Base-by-base conservation (phyloP, 805 yeast genomes). In the Barnettozyma siamensis region DNA sequence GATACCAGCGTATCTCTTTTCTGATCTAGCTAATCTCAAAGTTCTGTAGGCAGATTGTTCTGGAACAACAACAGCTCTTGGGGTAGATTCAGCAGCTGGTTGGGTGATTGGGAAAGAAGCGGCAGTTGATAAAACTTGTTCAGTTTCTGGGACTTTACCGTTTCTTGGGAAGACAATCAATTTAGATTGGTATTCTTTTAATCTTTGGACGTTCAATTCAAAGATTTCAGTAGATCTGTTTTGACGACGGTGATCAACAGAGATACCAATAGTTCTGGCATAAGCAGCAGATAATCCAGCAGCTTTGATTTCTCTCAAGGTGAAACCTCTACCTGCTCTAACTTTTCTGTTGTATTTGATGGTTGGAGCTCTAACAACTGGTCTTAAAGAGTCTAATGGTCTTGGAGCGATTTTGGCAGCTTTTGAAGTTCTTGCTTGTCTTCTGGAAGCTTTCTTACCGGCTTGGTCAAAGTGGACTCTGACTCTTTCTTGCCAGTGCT, bases 401-500 rank as follows among this genome's bases (percentile, higher is more conserved):
- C 86, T 89, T 76, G 99, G 99, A 65, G 99, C 98, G 62, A 83
- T 73, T 69, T 76, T 76, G 63, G 96, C 96, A 63, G 96, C 95
- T 79, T 85, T 89, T 63, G 83, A 64, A 68, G 86, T 83, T 77
- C 99, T 88, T 59, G 96, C 84, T 59, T 75, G 77, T 78, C 99
- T 85, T 83, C 99, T 88, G 57, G 95, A 82, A 66, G 76, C 88
- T 83, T 93, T 93, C 83, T 91, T 88, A 73, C 99, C 99, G 68
- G 99, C 96, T 81, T 93, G 99, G 91, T 93, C 97, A 70, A 93
- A 85, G 88, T 94, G 99, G 66, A 88, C 96, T 73, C 80, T 87
- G 81, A 93, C 99, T 70, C 98, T 87, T 76, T 88, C 95, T 79
- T 93, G 98, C 99, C 99, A 93, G 95, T 91, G 91, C 87, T 91